These are phyloP conservation scores for Pleurotus djamor DNA, from an alignment of 768 basidiomycete genomes.

Conservation along the genomic window DNA sequence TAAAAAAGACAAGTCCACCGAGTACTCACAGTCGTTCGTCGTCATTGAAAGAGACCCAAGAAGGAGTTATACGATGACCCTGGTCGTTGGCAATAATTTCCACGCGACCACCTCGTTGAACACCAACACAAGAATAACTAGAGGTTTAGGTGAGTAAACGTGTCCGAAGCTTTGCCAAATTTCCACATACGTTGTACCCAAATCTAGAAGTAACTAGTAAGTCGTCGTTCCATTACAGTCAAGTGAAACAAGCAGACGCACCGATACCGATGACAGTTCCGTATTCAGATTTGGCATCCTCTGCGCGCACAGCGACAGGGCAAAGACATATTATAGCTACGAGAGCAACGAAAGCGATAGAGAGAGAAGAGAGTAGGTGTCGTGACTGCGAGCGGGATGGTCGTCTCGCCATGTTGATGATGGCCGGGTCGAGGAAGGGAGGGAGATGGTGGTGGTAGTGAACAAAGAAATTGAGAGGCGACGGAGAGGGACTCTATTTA, in stretches of 20 bases:
- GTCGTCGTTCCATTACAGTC: not conserved
- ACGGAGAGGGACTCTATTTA: not conserved
- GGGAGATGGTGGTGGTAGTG: slow-evolving; percentile 6
- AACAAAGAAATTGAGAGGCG: not conserved
- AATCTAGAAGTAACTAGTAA: slow-evolving; percentile 45
- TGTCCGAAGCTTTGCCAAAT: not conserved
- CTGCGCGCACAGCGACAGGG: slow-evolving; percentile 61
- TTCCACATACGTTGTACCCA: slow-evolving; percentile 79
- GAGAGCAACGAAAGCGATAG: slow-evolving; percentile 57
- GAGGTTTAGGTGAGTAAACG: not conserved
- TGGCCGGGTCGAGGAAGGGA: not conserved
- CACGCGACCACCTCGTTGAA: slow-evolving; percentile 81
- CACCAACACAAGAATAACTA: slow-evolving; percentile 96
- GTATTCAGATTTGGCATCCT: slow-evolving; percentile 64
- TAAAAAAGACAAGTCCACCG: not conserved
- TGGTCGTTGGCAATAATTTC: slow-evolving; percentile 92
- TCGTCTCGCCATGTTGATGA: slow-evolving; percentile 22
- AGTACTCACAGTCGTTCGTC: slow-evolving; percentile 67
- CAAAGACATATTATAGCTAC: slow-evolving; percentile 72
- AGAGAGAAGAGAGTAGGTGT: slow-evolving; percentile 56
- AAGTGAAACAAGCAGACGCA: slow-evolving; percentile 28
- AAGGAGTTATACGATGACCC: slow-evolving; percentile 87
- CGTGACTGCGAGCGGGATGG: slow-evolving; percentile 60
- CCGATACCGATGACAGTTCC: slow-evolving; percentile 94
- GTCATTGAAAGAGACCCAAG: slow-evolving; percentile 80